A percentile compares a stretch with the other conserved stretches of the same genome.
Conservation (phyloP, 2,329 filamentous ascomycete species). For the Hypocrella siamensis region DNA sequence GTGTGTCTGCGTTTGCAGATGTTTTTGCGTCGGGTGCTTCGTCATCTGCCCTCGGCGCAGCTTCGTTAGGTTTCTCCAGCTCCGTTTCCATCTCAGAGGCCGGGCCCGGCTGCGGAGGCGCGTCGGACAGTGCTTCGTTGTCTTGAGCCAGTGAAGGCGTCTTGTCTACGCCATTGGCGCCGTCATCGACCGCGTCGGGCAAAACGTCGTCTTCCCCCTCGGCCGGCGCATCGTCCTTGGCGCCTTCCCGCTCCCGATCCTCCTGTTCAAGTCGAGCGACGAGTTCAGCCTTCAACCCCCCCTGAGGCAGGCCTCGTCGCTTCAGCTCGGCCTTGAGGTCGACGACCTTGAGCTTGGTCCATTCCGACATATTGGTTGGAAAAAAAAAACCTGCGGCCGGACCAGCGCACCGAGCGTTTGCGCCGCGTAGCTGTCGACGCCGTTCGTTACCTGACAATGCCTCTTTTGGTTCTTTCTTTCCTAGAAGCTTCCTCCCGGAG, state of each 20-base stretch:
- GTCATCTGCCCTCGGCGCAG: conserved; percentile 1
- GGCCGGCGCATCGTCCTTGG: background rate
- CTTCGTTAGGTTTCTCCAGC: no score
- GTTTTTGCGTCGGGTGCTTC: conserved; percentile 2
- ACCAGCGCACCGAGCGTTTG: no score
- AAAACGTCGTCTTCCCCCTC: background rate
- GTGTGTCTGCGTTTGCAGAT: no score
- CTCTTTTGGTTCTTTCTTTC: no score
- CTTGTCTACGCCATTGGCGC: background rate
- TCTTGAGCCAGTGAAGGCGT: no score
- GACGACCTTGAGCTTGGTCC: conserved; percentile 51
- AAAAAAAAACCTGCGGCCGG: background rate
- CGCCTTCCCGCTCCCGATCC: conserved; percentile 7
- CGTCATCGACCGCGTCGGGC: background rate
- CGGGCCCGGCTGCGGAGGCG: background rate
- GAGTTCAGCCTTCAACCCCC: conserved; percentile 57
- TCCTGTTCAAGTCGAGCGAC: conserved; percentile 43
- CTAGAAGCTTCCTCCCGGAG: no score
- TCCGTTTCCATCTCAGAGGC: background rate
- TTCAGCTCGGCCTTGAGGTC: conserved; percentile 65
- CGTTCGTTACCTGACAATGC: no score
- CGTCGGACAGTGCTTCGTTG: no score
- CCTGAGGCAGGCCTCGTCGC: conserved; percentile 49
- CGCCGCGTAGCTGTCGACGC: no score
- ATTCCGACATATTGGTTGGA: conserved; percentile 28